Evolutionary conservation across 495 filamentous ascomycete genomes (phyloP), one percentile per base, ranked within the genome.

Genomic region (Penicillium salamii): DNA sequence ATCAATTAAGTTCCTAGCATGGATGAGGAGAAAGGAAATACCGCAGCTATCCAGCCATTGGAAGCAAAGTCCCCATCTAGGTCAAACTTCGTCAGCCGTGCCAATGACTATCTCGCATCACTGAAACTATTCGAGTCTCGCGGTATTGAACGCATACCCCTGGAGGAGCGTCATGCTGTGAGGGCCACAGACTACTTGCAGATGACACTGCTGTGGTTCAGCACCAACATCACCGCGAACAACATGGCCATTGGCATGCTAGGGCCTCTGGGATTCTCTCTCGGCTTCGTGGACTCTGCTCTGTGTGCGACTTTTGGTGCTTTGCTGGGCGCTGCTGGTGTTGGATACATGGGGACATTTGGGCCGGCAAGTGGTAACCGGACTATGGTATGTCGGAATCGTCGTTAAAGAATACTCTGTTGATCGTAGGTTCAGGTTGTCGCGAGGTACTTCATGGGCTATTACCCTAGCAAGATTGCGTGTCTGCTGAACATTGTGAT

Each of bases 401-500:
- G 15, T 17, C 4, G 17, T 15, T 12, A 36, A 20, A 38, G 42
- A 34, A 42, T 37, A 8, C 33, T 32, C n/a, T 7, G 15, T 9
- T 20, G 13, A 28, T 13, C 34, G 12, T 9, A 40, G 3, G 14
- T 39, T 14, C 47, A 82, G 80, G 78, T 88, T 20, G 70, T 86
- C 37, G 72, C 80, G 2, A 75, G 85, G 17, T 90, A 81, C 58
- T 78, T 79, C 42, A 86, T 89, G 79, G 86, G 86, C 15, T 89
- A 83, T 68, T 88, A 79, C 70, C 85, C 85, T 0, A 76, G 78
- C 38, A 88, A 86, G 59, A 56, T 88, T 4, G 74, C 79, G 18
- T 78, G 78, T 24, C 42, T 87, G 5, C 65, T 90, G 9, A 88
- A 88, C 54, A 74, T 89, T 26, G 75, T 87, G 19, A 75, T 85